Base-by-base conservation (phyloP, 495 filamentous ascomycete species). In the Hypoxylon lienhwacheense region DNA sequence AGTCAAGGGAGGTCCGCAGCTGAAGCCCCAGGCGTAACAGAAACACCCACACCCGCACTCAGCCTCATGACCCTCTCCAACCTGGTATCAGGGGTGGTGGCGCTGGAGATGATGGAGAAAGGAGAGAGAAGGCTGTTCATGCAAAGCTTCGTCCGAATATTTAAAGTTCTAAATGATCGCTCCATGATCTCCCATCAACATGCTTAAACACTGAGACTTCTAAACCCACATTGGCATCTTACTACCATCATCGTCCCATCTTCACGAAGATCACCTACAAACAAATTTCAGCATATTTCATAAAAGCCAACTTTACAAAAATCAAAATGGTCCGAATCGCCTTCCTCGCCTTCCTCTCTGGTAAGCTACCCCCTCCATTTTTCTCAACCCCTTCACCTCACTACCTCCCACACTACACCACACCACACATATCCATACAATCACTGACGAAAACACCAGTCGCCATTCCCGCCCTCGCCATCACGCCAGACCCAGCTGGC, bases 261-360 rank as follows among this genome's bases (percentile, higher is more conserved):
- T 47, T 48, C 53, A 22, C 43, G 14, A 43, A 25, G 15, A 46
- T 21, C 35, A 46, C 12, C 36, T 29, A 49, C 29, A n/a, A n/a
- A n/a, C n/a, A n/a, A n/a, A n/a, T n/a, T n/a, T n/a, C n/a, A n/a
- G n/a, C n/a, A n/a, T 17, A 10, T 29, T 34, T 42, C 19, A 28
- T 16, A 32, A 5, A 47, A 29, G 36, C 12, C 22, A 39, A 52
- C 24, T 20, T 31, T 6, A 29, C 17, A 32, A 31, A 55, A 56
- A 41, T 48, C 59, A 70, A 67, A 59, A 70, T 70, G 67, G 67
- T 70, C 34, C 59, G 62, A 50, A 61, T 70, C 52, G 52, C 62
- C 25, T 46, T 67, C 65, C 50, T 62, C 59, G 65, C 63, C 44
- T 53, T 50, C 51, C 52, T 70, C 20, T 55, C 67, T 31, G 49